These are phyloP conservation scores for Russula virescens DNA, from an alignment of 768 basidiomycete species.

Conservation along the genomic window DNA sequence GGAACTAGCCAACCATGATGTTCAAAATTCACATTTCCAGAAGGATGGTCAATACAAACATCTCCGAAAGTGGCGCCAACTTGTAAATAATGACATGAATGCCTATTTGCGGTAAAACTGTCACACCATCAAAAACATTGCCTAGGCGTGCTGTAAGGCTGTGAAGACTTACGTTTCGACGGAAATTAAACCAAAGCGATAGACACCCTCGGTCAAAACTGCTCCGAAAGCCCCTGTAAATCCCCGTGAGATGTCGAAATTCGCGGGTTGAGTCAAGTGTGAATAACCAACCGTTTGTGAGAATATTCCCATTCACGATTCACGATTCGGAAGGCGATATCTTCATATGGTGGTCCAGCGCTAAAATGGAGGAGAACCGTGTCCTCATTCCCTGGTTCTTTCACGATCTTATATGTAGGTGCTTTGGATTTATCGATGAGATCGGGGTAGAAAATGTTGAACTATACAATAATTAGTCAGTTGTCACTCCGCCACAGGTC, in stretches of 20 bases:
- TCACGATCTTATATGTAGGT: slow-evolving; percentile 93
- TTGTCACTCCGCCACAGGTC: slow-evolving; percentile 16
- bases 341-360: slow-evolving; percentile 97
- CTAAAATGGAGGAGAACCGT: slow-evolving; percentile 91
- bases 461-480: slow-evolving; percentile 37
- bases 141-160: slow-evolving; percentile 19
- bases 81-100: slow-evolving; percentile 17
- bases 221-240: slow-evolving; percentile 82
- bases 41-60: slow-evolving; percentile 25
- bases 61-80: slow-evolving; percentile 18
- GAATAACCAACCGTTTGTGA: slow-evolving; percentile 68
- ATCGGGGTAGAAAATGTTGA: slow-evolving; percentile 98
- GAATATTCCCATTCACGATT: slow-evolving; percentile 98
- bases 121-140: slow-evolving; percentile 20
- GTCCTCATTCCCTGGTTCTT: slow-evolving; percentile 91
- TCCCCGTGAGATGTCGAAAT: slow-evolving; percentile 16
- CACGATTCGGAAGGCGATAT: slow-evolving; percentile 97
- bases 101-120: slow-evolving; percentile 75
- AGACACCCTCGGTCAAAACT: slow-evolving; percentile 96
- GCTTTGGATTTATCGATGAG: slow-evolving; percentile 97
- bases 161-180: slow-evolving; percentile 67
- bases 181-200: slow-evolving; percentile 95
- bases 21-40: slow-evolving; percentile 31
- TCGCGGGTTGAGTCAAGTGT: not conserved
- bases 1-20: slow-evolving; percentile 15